A percentile compares a stretch with the other conserved stretches of the same genome.
Evolutionary conservation across 768 basidiomycete species (phyloP).

Genomic region (Russula lepida): DNA sequence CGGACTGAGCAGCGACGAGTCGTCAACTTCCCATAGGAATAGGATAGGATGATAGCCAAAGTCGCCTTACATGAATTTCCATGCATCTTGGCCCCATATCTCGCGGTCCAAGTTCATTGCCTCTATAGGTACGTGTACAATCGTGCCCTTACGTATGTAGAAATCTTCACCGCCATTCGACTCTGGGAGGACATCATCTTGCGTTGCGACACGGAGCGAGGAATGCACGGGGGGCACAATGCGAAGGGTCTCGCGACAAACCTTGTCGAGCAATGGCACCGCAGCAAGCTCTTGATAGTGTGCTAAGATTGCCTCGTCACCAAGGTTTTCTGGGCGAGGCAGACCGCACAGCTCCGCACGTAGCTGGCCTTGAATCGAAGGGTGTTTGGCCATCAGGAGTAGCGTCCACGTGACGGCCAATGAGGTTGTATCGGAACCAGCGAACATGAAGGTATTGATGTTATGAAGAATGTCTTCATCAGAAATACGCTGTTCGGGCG

Average conservation of each 20-base stretch:
- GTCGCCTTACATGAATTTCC: slow-evolving; percentile 62
- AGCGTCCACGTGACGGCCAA: slow-evolving; percentile 80
- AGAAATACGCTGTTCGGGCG: slow-evolving; percentile 63
- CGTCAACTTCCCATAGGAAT: neutral
- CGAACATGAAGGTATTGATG: slow-evolving; percentile 86
- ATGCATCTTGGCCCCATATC: slow-evolving; percentile 76
- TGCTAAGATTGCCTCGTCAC: slow-evolving; percentile 42
- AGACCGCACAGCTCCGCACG: slow-evolving; percentile 55
- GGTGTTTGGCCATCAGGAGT: slow-evolving; percentile 61
- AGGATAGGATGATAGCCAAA: neutral
- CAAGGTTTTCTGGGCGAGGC: slow-evolving; percentile 34
- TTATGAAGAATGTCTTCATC: slow-evolving; percentile 83
- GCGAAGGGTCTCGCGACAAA: slow-evolving; percentile 68
- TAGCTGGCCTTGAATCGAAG: slow-evolving; percentile 58
- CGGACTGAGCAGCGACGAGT: slow-evolving; percentile 39
- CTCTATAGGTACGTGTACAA: slow-evolving; percentile 72
- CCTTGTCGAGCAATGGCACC: slow-evolving; percentile 68
- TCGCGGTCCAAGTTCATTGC: slow-evolving; percentile 70
- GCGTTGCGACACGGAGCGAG: slow-evolving; percentile 67
- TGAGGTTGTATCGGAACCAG: slow-evolving; percentile 82
- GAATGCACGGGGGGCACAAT: slow-evolving; percentile 76
- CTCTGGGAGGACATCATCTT: slow-evolving; percentile 71
- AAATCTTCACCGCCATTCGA: slow-evolving; percentile 44
- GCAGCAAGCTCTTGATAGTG: slow-evolving; percentile 49
- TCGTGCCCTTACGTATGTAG: slow-evolving; percentile 54